Base-by-base conservation (phyloP, 768 basidiomycete species). In the Lentinus tigrinus region DNA sequence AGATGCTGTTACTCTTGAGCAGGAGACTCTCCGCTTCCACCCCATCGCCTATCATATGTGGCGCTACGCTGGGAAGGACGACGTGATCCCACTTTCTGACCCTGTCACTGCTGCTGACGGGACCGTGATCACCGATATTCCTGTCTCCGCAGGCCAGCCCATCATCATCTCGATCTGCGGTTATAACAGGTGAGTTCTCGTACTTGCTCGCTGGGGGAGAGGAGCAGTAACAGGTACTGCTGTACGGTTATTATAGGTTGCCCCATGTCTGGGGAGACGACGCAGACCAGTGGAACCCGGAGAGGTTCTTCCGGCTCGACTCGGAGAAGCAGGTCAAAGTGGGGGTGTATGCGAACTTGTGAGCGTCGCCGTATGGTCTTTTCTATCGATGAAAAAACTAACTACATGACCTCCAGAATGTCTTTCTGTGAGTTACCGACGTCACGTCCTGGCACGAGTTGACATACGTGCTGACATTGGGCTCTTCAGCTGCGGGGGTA, bases 21-120 rank as follows among this genome's bases (percentile, higher is more conserved):
- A 61, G 59, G 67, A 70, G 55, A 65, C 66, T 0, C 56, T 67
- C 21, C 62, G 69, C 6, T 51, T 58, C 37, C 60, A 69, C 31
- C 58, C 64, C 0, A 58, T 67, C 7, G 60, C 17, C n/a, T 43
- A 43, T 21, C 6, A 5, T 7, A 5, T 43, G 3, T 7, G 3
- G 36, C 67, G 69, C 11, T 52, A 51, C 34, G 64, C 66, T 4
- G 51, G 38, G 9, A 55, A 59, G n/a, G 68, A 69, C 36, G 66
- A 69, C 24, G 54, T 66, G 13, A 56, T 69, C 21, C 68, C 68
- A 1, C 57, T 69, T 23, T 46, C 64, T 1, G 34, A 49, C 37
- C 60, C 60, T 1, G 43, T 57, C 16, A 31, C n/a, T 1, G 17
- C 39, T n/a, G 27, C 39, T 16, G 19, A 26, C 21, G 60, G 60